Percentiles rank a stretch among this genome's conserved stretches.
Conservation (phyloP, 768 basidiomycete species). For the Serendipita indica region DNA sequence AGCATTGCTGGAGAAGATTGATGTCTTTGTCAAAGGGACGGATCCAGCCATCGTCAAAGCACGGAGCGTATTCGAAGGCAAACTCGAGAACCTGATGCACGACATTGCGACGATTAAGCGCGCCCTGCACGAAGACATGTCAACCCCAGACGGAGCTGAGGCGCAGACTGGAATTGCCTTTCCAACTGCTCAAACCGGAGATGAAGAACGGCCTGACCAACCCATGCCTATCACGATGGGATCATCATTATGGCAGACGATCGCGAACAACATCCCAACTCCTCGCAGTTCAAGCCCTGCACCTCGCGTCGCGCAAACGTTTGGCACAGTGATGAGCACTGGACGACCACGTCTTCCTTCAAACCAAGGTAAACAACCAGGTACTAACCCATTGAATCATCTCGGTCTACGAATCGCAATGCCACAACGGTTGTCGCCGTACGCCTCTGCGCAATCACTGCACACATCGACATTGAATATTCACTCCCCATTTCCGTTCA, state of each 20-base stretch:
- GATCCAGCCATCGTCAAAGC: conserved; percentile 35
- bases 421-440: not conserved
- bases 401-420: conserved; percentile 1
- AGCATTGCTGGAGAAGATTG: conserved; percentile 37
- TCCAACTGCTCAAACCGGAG: not conserved
- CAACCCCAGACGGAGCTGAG: not conserved
- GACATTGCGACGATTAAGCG: conserved; percentile 59
- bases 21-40: conserved; percentile 40
- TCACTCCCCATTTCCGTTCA: conserved; percentile 2
- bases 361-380: not conserved
- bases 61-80: conserved; percentile 34
- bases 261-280: not conserved
- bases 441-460: not conserved
- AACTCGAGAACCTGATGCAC: conserved; percentile 59
- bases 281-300: not conserved
- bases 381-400: not conserved
- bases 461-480: not conserved
- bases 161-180: not conserved
- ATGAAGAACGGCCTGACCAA: not conserved
- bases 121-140: conserved; percentile 31
- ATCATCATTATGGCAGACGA: not conserved
- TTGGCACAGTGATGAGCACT: not conserved
- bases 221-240: not conserved
- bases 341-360: not conserved
- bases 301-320: not conserved